These are phyloP conservation scores for Saccharomycopsis capsularis DNA, from an alignment of 805 yeast species.

Conservation along the genomic window DNA sequence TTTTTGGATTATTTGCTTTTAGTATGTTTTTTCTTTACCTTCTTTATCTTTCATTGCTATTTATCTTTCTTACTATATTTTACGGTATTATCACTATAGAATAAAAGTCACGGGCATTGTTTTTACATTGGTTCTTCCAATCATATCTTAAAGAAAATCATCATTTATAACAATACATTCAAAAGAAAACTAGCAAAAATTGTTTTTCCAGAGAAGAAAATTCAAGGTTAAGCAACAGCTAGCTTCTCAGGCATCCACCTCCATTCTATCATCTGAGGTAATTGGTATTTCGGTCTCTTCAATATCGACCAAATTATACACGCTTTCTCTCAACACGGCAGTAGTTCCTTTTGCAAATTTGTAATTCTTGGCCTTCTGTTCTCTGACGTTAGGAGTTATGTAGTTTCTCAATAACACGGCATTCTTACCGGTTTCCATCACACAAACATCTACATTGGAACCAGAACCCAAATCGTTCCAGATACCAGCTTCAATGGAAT, in stretches of 20 bases:
- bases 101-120: no score
- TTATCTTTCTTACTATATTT: no score
- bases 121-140: no score
- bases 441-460: constrained; percentile 95
- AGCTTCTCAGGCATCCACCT: constrained; percentile 40
- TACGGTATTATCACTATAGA: no score
- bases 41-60: no score
- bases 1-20: no score
- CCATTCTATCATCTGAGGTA: constrained; percentile 39
- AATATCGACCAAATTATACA: constrained; percentile 59
- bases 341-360: constrained; percentile 93
- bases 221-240: no score
- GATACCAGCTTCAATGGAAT: constrained; percentile 95
- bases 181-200: no score
- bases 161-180: not conserved
- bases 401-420: constrained; percentile 81
- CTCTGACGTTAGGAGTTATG: constrained; percentile 85
- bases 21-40: no score
- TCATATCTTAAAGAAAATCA: not conserved
- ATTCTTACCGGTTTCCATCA: constrained; percentile 88
- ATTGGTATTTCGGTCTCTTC: constrained; percentile 40
- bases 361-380: constrained; percentile 72
- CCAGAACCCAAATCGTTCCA: constrained; percentile 99
- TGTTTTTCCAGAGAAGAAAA: no score
- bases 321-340: constrained; percentile 58